Evolutionary conservation across 345 rosid genomes (phyloP).

Genomic region (Euphorbia pulcherrima): DNA sequence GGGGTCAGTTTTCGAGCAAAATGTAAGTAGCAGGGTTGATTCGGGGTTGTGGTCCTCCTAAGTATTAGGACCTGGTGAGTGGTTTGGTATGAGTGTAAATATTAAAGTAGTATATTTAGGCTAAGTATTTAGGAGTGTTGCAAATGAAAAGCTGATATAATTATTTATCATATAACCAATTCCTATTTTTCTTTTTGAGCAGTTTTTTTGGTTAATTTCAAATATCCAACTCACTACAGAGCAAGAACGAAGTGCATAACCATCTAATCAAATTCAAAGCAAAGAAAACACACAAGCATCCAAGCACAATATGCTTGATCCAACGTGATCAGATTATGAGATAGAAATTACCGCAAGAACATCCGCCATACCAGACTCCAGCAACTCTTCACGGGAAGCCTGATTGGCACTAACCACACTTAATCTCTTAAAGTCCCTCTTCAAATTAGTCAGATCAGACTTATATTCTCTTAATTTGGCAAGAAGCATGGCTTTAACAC

Average conservation of each 20-base stretch:
- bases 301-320: neutral
- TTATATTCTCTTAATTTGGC: slow-evolving; percentile 88
- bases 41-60: too few species aligned
- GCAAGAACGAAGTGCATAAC: neutral
- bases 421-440: slow-evolving; percentile 67
- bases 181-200: neutral
- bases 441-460: slow-evolving; percentile 70
- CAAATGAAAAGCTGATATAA: neutral
- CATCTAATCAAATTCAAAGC: neutral
- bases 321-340: neutral
- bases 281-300: neutral
- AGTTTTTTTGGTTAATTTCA: neutral
- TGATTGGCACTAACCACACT: slow-evolving; percentile 45
- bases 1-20: too few species aligned
- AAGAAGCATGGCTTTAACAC: slow-evolving; percentile 69
- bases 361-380: slow-evolving; percentile 62
- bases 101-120: neutral
- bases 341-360: slow-evolving; percentile 37
- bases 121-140: neutral
- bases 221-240: neutral
- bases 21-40: too few species aligned
- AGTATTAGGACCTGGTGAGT: too few species aligned
- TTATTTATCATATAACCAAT: neutral
- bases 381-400: slow-evolving; percentile 55
- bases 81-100: neutral